phyloP scores from a whole-genome alignment of 2,329 filamentous ascomycete genomes.

The Stemphylium beticola region DNA sequence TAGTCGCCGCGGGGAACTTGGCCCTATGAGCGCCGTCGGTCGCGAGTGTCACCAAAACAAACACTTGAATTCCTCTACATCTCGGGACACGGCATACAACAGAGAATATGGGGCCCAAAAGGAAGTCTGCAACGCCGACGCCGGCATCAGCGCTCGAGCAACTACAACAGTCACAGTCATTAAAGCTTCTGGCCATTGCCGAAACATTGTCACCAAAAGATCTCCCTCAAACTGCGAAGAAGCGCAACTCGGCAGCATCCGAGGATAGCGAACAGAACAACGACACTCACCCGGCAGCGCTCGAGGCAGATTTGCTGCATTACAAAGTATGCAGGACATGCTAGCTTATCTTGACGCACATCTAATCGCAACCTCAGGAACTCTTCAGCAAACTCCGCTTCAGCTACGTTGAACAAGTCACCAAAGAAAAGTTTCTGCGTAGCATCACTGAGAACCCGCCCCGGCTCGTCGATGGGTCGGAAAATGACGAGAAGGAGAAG shows the following conservation, averaged over 20 bases:
- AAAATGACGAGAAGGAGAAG: conserved; percentile 66
- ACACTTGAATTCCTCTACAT: conserved; percentile 20
- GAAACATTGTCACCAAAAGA: conserved; percentile 71
- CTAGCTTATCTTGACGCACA: not conserved
- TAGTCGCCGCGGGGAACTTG: conserved; percentile 30
- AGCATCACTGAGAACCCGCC: conserved; percentile 91
- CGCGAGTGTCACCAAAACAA: conserved; percentile 37
- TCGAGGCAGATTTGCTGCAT: conserved; percentile 84
- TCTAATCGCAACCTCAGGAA: conserved; percentile 60
- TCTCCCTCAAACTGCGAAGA: conserved; percentile 46
- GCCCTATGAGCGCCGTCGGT: conserved; percentile 15
- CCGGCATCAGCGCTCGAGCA: conserved; percentile 54
- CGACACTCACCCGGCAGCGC: conserved; percentile 70
- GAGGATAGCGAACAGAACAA: conserved; percentile 71
- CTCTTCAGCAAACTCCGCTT: conserved; percentile 96
- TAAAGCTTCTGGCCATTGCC: conserved; percentile 78
- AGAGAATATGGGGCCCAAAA: conserved; percentile 34
- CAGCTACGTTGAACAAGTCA: conserved; percentile 97
- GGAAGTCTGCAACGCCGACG: conserved; percentile 29
- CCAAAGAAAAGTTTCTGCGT: conserved; percentile 96
- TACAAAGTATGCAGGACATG: conserved; percentile 66
- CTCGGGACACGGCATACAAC: conserved; percentile 1
- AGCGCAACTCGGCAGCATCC: conserved; percentile 64
- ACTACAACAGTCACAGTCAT: conserved; percentile 63
- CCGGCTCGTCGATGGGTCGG: conserved; percentile 78